Evolutionary conservation across 2,329 filamentous ascomycete genomes (phyloP).

Genomic region (Penicillium sp.): DNA sequence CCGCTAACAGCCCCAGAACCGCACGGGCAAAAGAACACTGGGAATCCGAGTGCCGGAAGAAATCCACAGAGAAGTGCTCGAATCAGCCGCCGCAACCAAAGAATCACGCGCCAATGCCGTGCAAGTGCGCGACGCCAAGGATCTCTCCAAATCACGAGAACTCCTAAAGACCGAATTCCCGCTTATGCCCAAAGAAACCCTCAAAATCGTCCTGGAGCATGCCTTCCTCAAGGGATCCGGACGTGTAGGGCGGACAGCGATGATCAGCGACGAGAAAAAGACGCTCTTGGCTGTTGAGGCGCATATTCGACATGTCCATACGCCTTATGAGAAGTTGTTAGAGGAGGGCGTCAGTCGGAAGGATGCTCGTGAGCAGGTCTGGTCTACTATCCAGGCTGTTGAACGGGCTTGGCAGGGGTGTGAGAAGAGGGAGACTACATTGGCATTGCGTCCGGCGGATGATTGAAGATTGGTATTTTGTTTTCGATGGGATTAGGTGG

Average conservation of each 20-base stretch:
- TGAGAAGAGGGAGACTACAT: not conserved
- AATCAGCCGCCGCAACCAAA: slow-evolving; percentile 42
- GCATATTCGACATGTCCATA: slow-evolving; percentile 46
- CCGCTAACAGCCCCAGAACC: slow-evolving; percentile 23
- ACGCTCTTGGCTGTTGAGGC: slow-evolving; percentile 44
- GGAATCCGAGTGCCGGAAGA: slow-evolving; percentile 47
- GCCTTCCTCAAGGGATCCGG: slow-evolving; percentile 45
- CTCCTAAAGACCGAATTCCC: slow-evolving; percentile 39
- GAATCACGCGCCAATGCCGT: slow-evolving; percentile 43
- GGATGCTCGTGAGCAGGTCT: slow-evolving; percentile 35
- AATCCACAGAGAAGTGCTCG: slow-evolving; percentile 41
- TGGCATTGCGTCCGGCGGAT: not conserved
- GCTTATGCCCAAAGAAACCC: slow-evolving; percentile 35
- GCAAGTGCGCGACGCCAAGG: slow-evolving; percentile 36
- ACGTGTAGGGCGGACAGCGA: slow-evolving; percentile 41
- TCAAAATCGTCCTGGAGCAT: slow-evolving; percentile 38
- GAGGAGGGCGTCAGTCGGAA: slow-evolving; percentile 24
- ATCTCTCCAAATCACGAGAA: slow-evolving; percentile 25
- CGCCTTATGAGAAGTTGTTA: slow-evolving; percentile 41
- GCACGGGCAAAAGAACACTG: slow-evolving; percentile 32
- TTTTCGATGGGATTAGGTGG: not conserved
- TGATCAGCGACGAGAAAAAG: slow-evolving; percentile 35
- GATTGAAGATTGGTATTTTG: not conserved
- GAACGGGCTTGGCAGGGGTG: slow-evolving; percentile 34
- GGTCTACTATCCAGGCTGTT: slow-evolving; percentile 30